phyloP scores from a whole-genome alignment of 805 yeast genomes.

The Metschnikowia orientalis region DNA sequence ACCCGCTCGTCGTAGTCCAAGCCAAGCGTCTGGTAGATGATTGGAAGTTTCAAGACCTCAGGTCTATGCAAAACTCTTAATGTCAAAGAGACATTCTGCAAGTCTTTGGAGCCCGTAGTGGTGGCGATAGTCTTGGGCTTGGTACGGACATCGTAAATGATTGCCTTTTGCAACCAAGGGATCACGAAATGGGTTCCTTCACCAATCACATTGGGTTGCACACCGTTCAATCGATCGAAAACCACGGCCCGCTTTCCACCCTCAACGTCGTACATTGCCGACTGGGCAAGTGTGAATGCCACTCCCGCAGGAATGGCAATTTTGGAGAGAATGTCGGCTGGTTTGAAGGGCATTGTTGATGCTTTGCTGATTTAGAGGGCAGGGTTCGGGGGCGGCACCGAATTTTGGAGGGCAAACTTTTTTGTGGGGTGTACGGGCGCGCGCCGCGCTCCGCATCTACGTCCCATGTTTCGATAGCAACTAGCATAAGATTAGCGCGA shows the following conservation, averaged over 20 bases:
- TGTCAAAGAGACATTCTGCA: constrained; percentile 92
- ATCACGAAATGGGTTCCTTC: constrained; percentile 95
- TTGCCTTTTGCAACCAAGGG: constrained; percentile 94
- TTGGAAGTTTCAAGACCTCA: constrained; percentile 75
- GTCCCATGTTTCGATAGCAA: too few species aligned
- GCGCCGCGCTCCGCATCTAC: too few species aligned
- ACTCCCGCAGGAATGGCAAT: constrained; percentile 71
- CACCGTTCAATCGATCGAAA: constrained; percentile 88
- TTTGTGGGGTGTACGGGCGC: constrained; percentile 11
- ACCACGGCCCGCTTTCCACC: constrained; percentile 97
- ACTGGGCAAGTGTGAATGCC: constrained; percentile 66
- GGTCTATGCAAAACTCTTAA: constrained; percentile 93
- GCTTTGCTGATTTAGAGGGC: too few species aligned
- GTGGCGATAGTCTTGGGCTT: constrained; percentile 95
- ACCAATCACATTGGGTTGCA: constrained; percentile 81
- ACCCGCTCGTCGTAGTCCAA: constrained; percentile 93
- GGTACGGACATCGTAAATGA: constrained; percentile 91
- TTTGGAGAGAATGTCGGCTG: constrained; percentile 34
- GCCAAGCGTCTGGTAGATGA: constrained; percentile 87
- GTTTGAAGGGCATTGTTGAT: constrained; percentile 23
- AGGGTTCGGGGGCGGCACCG: not conserved
- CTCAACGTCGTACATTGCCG: constrained; percentile 87
- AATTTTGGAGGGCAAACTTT: constrained; percentile 3
- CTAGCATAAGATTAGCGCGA: too few species aligned
- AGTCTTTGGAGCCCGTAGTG: constrained; percentile 94